Conservation (phyloP, 2,329 filamentous ascomycete species). For the Pseudocercospora musae region DNA sequence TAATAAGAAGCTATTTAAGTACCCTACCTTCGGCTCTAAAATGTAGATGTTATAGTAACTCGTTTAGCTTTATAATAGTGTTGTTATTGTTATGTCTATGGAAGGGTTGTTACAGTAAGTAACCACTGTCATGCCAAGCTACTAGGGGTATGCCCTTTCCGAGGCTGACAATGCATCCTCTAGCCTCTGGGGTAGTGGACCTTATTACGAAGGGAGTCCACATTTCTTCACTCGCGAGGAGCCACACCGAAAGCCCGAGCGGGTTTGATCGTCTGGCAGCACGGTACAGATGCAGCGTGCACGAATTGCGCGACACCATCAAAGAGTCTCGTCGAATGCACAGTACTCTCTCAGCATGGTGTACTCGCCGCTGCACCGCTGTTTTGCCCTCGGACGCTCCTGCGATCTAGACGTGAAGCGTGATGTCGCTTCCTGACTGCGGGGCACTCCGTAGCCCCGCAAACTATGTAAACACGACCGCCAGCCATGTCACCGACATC, state of each 20-base stretch:
- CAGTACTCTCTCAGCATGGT: background rate
- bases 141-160: background rate
- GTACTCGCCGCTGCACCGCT: background rate
- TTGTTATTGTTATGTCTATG: background rate
- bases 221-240: background rate
- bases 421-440: background rate
- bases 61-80: background rate
- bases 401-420: conserved; percentile 2
- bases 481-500: conserved; percentile 13
- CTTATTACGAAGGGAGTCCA: background rate
- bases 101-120: background rate
- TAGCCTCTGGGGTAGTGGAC: background rate
- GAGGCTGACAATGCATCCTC: background rate
- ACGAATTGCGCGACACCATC: background rate
- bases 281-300: background rate
- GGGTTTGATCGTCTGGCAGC: background rate
- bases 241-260: background rate
- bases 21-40: background rate
- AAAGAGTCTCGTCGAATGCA: background rate
- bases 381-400: background rate
- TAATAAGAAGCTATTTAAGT: background rate
- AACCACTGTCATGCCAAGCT: background rate
- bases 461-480: background rate
- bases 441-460: conserved; percentile 1
- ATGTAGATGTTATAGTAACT: background rate